phyloP scores from a whole-genome alignment of 345 rosid genomes.

The Diplotaxis tenuifolia region DNA sequence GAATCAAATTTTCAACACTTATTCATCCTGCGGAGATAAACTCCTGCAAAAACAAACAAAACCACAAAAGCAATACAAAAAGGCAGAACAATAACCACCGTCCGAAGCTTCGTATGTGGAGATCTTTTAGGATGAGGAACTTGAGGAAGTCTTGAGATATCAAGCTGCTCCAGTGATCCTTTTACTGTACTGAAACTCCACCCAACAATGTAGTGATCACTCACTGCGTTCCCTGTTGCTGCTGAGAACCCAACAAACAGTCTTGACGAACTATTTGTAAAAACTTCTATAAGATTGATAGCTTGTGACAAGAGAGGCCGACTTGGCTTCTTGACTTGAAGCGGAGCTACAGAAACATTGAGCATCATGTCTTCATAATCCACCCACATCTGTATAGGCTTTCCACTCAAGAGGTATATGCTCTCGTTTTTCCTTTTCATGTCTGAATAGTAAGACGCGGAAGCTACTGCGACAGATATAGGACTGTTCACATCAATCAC shows the following conservation, averaged over 20 bases:
- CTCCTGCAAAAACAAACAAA: too few species aligned
- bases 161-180: constrained; percentile 36
- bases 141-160: constrained; percentile 48
- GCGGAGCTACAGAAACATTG: constrained; percentile 47
- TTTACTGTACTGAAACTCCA: constrained; percentile 62
- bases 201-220: constrained; percentile 49
- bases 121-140: constrained; percentile 42
- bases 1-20: too few species aligned
- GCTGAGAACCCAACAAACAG: constrained; percentile 59
- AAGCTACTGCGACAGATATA: constrained; percentile 30
- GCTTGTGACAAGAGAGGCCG: constrained; percentile 49
- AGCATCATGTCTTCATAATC: constrained; percentile 48
- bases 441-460: constrained; percentile 43
- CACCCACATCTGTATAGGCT: constrained; percentile 55
- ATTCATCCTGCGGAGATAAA: too few species aligned
- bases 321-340: constrained; percentile 35
- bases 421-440: constrained; percentile 10
- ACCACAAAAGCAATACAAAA: too few species aligned
- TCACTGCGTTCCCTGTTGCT: constrained; percentile 41
- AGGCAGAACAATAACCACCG: too few species aligned
- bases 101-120: constrained; percentile 9
- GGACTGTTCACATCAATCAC: constrained; percentile 54
- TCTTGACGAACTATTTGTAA: constrained; percentile 33
- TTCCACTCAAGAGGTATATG: constrained; percentile 42
- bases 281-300: constrained; percentile 40